A percentile compares a stretch with the other conserved stretches of the same genome.
Conservation (phyloP, 805 yeast genomes). For the Metschnikowia cerradonensis region DNA sequence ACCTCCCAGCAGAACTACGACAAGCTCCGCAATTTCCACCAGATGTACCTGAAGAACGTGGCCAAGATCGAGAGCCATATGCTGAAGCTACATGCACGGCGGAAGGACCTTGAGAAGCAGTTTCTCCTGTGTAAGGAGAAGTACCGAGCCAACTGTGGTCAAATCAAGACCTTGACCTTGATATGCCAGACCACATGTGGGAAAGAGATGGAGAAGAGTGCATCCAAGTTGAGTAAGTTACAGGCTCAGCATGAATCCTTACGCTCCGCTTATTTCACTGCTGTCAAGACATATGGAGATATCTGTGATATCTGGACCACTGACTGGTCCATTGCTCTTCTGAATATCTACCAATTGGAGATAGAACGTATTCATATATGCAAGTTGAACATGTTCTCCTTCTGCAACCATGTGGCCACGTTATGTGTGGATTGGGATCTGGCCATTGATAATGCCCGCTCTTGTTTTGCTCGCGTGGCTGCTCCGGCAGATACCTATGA, state of each 20-base stretch:
- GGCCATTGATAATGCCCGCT: slow-evolving; percentile 66
- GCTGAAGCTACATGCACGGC: slow-evolving; percentile 49
- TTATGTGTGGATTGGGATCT: slow-evolving; percentile 77
- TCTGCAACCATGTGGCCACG: slow-evolving; percentile 67
- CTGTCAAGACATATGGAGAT: slow-evolving; percentile 51
- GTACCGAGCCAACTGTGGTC: slow-evolving; percentile 56
- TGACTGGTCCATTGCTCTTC: slow-evolving; percentile 68
- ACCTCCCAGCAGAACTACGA: slow-evolving; percentile 44
- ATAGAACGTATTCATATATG: slow-evolving; percentile 66
- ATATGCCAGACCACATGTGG: slow-evolving; percentile 69
- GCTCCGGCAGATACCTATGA: slow-evolving; percentile 53
- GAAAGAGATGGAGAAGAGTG: slow-evolving; percentile 60
- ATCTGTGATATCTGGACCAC: slow-evolving; percentile 59
- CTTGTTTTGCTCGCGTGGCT: slow-evolving; percentile 63
- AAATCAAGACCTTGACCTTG: slow-evolving; percentile 55
- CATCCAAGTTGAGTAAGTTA: slow-evolving; percentile 51
- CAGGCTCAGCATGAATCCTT: slow-evolving; percentile 37
- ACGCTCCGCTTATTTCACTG: slow-evolving; percentile 55
- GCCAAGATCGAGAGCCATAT: slow-evolving; percentile 56
- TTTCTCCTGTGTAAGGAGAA: slow-evolving; percentile 39
- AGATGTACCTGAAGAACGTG: slow-evolving; percentile 48
- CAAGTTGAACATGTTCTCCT: slow-evolving; percentile 73
- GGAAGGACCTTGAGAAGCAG: slow-evolving; percentile 32
- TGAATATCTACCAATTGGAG: slow-evolving; percentile 63
- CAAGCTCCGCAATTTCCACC: slow-evolving; percentile 51